phyloP scores from a whole-genome alignment of 2,329 filamentous ascomycete genomes.

The Aspergillus sp. region DNA sequence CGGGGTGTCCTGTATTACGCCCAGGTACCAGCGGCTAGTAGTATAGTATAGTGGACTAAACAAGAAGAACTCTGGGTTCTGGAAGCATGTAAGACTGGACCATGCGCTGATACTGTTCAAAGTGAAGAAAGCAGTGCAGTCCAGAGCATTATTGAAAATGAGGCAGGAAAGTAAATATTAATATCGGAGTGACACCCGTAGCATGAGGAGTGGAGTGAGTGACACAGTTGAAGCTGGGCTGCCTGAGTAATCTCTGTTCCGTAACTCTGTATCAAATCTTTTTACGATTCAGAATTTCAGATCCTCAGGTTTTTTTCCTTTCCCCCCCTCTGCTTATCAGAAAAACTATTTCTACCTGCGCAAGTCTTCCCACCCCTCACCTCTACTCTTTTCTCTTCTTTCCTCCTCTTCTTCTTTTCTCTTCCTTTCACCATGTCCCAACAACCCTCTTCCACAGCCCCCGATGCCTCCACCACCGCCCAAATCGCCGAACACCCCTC shows the following conservation, averaged over 20 bases:
- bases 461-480: slow-evolving; percentile 43
- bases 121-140: neutral
- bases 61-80: neutral
- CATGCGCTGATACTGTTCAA: neutral
- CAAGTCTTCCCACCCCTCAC: slow-evolving; percentile 19
- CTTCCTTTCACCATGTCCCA: slow-evolving; percentile 40
- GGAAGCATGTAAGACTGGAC: neutral
- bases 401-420: slow-evolving; percentile 13
- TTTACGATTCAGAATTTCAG: slow-evolving; percentile 1
- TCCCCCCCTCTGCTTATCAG: slow-evolving; percentile 18
- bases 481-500: slow-evolving; percentile 43
- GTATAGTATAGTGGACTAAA: neutral
- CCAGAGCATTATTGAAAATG: neutral
- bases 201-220: no score
- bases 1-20: slow-evolving; percentile 1
- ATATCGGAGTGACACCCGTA: no score
- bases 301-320: slow-evolving; percentile 11
- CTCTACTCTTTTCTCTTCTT: slow-evolving; percentile 15
- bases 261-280: slow-evolving; percentile 1
- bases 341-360: slow-evolving; percentile 20
- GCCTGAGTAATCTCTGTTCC: neutral
- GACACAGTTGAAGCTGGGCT: neutral
- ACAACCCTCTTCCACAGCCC: slow-evolving; percentile 28
- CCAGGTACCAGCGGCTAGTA: neutral
- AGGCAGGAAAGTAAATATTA: neutral